phyloP scores from a whole-genome alignment of 768 basidiomycete genomes.

The Favolaschia claudopus region DNA sequence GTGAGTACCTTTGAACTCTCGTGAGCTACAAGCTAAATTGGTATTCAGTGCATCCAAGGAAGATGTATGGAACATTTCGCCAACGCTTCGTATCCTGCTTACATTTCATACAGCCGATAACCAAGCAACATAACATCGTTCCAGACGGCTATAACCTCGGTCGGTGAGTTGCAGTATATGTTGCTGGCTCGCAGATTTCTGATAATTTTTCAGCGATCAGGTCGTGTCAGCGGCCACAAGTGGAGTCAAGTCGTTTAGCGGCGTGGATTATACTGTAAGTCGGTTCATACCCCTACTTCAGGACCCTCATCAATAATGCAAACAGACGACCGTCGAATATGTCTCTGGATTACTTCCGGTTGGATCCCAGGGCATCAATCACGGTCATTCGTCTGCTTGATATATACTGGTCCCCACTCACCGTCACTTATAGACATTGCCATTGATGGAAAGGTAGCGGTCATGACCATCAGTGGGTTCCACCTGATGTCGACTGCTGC shows the following conservation, averaged over 20 bases:
- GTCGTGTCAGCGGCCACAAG: slow-evolving; percentile 11
- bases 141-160: slow-evolving; percentile 55
- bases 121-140: slow-evolving; percentile 43
- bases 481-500: background rate
- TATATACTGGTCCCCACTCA: background rate
- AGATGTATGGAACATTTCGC: background rate
- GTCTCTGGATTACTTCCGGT: slow-evolving; percentile 51
- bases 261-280: slow-evolving; percentile 36
- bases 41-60: slow-evolving; percentile 16
- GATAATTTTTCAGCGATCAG: background rate
- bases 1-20: slow-evolving; percentile 38
- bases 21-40: background rate
- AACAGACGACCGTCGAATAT: slow-evolving; percentile 40
- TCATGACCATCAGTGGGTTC: slow-evolving; percentile 48
- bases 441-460: slow-evolving; percentile 50
- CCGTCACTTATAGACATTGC: slow-evolving; percentile 44
- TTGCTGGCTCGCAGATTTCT: background rate
- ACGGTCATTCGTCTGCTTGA: slow-evolving; percentile 41
- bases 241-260: slow-evolving; percentile 28
- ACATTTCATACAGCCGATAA: slow-evolving; percentile 2
- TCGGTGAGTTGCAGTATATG: slow-evolving; percentile 29
- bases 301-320: background rate
- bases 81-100: background rate
- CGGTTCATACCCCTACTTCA: slow-evolving; percentile 37
- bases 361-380: slow-evolving; percentile 51